Base-by-base conservation (phyloP, 805 yeast species). In the Sugiyamaella qingdaonensis region DNA sequence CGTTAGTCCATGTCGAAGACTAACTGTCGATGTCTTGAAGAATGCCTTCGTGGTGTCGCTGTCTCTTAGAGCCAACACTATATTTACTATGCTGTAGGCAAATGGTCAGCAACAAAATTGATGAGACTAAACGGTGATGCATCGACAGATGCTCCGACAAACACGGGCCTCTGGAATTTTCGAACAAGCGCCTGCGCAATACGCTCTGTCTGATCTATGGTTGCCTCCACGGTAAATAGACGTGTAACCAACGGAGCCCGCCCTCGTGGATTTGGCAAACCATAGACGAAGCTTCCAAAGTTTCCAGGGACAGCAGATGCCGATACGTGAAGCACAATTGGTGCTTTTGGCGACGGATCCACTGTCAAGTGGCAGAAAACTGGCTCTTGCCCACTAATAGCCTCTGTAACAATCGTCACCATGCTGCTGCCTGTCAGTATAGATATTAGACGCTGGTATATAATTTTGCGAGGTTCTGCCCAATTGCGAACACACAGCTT, bases 161-260 rank as follows among this genome's bases (percentile, higher is more conserved):
- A 33, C 2, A 52, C 57, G 10, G 62, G 62, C 2, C 58, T 43
- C 8, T 33, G 36, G 29, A 57, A 53, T 43, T 52, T 52, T 29
- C 49, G 53, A 10, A 52, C 47, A 13, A 58, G 41, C 2, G 46
- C 39, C 19, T 51, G 52, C 2, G 62, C 58, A 2, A 57, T 13
- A 19, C 60, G 47, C 32, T 58, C 58, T 8, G 60, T 55, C 10
- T 41, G 35, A 11, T 57, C 58, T 18, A 58, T 49, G 24, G 62
- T 45, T 2, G 49, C 14, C 41, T 54, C 57, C 18, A 14, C 45
- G 32, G 36, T 46, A 24, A 48, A 54, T 24, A 58, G 48, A 14
- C 54, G 32, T 1, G 59, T 49, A 3, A 51, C n/a, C 5, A 48
- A 19, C 2, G 52, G 31, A 16, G 19, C 11, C 19, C 13, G 11